Conservation (phyloP, 768 basidiomycete genomes). For the Podaxis pistillaris region DNA sequence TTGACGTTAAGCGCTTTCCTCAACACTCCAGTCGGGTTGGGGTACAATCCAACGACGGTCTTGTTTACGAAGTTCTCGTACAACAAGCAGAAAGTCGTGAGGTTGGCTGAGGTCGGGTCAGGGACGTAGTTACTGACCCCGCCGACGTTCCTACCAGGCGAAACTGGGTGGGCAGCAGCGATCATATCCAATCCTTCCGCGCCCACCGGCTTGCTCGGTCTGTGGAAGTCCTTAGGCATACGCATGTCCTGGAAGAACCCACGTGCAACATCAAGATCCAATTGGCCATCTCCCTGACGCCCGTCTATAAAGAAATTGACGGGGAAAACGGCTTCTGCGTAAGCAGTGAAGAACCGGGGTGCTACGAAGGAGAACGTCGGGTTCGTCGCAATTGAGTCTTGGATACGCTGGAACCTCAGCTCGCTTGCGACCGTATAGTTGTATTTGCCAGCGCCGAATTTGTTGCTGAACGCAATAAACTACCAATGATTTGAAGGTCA, state of each 20-base stretch:
- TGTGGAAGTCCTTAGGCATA: conserved; percentile 20
- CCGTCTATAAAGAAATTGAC: conserved; percentile 21
- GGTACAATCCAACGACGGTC: conserved; percentile 19
- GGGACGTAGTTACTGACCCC: conserved; percentile 15
- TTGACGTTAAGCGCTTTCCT: conserved; percentile 16
- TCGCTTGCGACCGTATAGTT: conserved; percentile 20
- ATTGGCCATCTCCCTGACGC: conserved; percentile 12
- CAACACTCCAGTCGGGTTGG: conserved; percentile 18
- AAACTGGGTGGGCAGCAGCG: conserved; percentile 13
- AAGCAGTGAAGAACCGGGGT: conserved; percentile 21
- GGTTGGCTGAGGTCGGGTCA: conserved; percentile 15
- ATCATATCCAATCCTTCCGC: conserved; percentile 6
- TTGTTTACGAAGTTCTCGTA: conserved; percentile 19
- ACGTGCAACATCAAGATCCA: conserved; percentile 16
- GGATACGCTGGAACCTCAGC: conserved; percentile 19
- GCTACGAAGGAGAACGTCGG: conserved; percentile 19
- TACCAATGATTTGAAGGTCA: not conserved
- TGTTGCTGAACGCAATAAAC: conserved; percentile 20
- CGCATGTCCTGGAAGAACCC: conserved; percentile 20
- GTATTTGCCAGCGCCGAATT: conserved; percentile 22
- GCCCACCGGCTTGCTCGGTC: conserved; percentile 8
- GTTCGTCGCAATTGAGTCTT: conserved; percentile 22
- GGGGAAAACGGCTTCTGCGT: conserved; percentile 21
- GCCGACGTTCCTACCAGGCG: conserved; percentile 16
- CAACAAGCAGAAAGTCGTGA: conserved; percentile 15